Base-by-base conservation (phyloP, 148 eudicot genomes). In the Fagopyrum homotropicum region DNA sequence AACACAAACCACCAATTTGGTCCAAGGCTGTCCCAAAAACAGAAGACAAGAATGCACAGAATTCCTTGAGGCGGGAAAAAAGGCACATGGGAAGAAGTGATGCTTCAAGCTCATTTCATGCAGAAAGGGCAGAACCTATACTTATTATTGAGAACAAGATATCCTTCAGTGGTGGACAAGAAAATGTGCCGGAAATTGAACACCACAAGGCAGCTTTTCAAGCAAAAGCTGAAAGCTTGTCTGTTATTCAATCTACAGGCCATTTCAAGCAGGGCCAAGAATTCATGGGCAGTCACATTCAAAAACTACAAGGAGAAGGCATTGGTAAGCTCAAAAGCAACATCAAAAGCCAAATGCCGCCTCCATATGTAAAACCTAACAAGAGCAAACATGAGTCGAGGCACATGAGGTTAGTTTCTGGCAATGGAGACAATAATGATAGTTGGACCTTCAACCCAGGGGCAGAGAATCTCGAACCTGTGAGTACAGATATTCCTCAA, bases 281-380 rank as follows among this genome's bases (percentile, higher is more conserved):
- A 51, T 69, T 6, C 71, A 74, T 78, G 72, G 80, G 60, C 19
- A 84, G 54, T 64, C 54, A 81, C 40, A 57, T 64, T 47, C 78
- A 64, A 47, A 83, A 75, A 78, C 75, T 54, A 77, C 80, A 59
- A 69, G 86, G 60, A 77, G 90, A 85, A 75, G 84, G 70, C 74
- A 45, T 81, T 77, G 88, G 82, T 57, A 77, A 81, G 72, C 59
- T 74, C 40, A 86, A 88, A 78, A 74, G 88, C 44, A 79, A 75
- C 29, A 59, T 79, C 30, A 83, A 79, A 57, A 82, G 78, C 77
- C 77, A 80, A 30, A 64, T 88, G 77, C 92, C 91, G 46, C 97
- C 97, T 40, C 96, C 97, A 19, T 94, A 91, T 82, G 76, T 82
- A 47, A 94, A 90, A 82, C 84, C 89, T 5, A 77, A 73, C 75